Evolutionary conservation across 345 rosid genomes (phyloP).

Genomic region (Physaria fendleri): DNA sequence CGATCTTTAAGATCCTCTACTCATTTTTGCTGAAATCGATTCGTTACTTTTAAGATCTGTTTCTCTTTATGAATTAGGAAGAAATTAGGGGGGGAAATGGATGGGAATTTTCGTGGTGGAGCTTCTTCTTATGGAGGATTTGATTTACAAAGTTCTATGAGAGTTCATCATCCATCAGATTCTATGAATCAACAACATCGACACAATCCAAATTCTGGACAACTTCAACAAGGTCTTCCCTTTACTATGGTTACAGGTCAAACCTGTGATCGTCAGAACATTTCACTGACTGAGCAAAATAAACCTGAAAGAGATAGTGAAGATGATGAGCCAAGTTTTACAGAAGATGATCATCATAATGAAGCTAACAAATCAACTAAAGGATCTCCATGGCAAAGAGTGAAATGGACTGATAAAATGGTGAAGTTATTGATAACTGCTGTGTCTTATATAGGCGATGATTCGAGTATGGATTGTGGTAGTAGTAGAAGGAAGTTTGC

Average conservation of each 20-base stretch:
- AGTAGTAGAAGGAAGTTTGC: constrained; percentile 61
- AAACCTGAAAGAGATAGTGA: constrained; percentile 70
- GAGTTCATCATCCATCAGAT: constrained; percentile 53
- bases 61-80: not conserved
- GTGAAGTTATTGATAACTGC: constrained; percentile 85
- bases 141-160: constrained; percentile 63
- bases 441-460: constrained; percentile 82
- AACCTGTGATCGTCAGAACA: constrained; percentile 44
- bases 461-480: constrained; percentile 44
- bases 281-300: constrained; percentile 38
- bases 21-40: not conserved
- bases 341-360: constrained; percentile 59
- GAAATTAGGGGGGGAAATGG: constrained; percentile 35
- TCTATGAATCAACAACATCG: constrained; percentile 46
- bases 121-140: constrained; percentile 57
- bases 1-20: constrained; percentile 12
- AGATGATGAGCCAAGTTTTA: constrained; percentile 77
- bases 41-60: not conserved
- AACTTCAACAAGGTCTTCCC: constrained; percentile 57
- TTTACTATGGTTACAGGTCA: constrained; percentile 62
- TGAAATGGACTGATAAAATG: constrained; percentile 96
- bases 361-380: constrained; percentile 50
- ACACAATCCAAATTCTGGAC: constrained; percentile 45
- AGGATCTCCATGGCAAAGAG: constrained; percentile 84
- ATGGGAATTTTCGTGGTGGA: constrained; percentile 60